Evolutionary conservation across 805 yeast genomes (phyloP).

Genomic region (Kluyveromyces aestuarii): DNA sequence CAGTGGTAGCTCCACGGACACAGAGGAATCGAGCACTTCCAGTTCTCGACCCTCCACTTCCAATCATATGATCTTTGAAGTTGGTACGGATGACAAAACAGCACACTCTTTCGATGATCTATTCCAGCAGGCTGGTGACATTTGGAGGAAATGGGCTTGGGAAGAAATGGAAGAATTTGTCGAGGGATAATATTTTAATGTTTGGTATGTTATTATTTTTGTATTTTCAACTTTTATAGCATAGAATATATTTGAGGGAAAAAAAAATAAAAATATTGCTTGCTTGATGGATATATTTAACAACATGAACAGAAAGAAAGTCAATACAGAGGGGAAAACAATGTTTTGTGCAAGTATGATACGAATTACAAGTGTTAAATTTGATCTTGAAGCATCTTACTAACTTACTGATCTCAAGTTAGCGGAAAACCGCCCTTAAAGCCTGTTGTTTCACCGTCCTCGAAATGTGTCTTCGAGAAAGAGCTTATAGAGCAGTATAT

Average conservation of each 20-base stretch:
- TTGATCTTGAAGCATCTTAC: neutral
- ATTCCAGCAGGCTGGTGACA: conserved; percentile 71
- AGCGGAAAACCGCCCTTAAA: conserved; percentile 63
- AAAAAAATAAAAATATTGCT: neutral
- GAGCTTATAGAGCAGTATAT: conserved; percentile 53
- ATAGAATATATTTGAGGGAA: neutral
- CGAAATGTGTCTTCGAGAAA: conserved; percentile 64
- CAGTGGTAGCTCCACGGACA: conserved; percentile 7
- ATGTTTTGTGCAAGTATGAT: conserved; percentile 26
- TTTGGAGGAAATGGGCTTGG: conserved; percentile 80
- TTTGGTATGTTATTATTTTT: neutral
- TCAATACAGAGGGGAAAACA: neutral
- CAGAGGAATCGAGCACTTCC: conserved; percentile 8
- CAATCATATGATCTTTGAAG: conserved; percentile 23
- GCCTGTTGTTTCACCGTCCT: conserved; percentile 70
- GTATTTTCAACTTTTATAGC: neutral
- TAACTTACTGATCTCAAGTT: conserved; percentile 21
- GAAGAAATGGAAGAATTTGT: conserved; percentile 40
- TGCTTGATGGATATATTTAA: too few relatives aligned
- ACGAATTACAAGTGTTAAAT: neutral
- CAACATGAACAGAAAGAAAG: neutral
- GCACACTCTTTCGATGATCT: conserved; percentile 63
- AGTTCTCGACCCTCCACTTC: conserved; percentile 10
- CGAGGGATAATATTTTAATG: neutral
- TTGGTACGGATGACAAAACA: conserved; percentile 35